These are phyloP conservation scores for Sarocladiaceae sp. DNA, from an alignment of 2,329 filamentous ascomycete species.

Conservation along the genomic window DNA sequence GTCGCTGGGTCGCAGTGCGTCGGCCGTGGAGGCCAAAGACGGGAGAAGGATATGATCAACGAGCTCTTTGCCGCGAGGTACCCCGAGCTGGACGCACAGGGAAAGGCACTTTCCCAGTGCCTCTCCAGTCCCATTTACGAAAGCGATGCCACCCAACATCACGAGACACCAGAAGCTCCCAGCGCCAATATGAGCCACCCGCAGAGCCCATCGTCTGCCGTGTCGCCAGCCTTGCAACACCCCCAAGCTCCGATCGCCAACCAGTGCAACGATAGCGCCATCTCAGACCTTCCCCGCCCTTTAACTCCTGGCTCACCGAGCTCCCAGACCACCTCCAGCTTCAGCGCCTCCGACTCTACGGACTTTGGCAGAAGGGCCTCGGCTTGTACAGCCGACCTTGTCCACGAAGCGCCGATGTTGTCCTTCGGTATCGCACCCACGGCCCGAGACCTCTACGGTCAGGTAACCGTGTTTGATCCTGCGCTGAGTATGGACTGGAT, in stretches of 20 bases:
- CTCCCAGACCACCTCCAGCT: constrained; percentile 17
- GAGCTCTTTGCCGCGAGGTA: constrained; percentile 42
- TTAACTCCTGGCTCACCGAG: constrained; percentile 23
- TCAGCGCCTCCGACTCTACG: constrained; percentile 15
- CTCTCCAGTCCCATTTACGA: constrained; percentile 9
- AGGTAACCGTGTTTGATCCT: constrained; percentile 14
- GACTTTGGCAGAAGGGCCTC: constrained; percentile 22
- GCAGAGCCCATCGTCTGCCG: constrained; percentile 14
- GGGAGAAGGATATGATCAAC: constrained; percentile 40
- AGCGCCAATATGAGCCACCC: background rate
- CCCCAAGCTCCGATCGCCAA: constrained; percentile 17
- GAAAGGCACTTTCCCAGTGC: constrained; percentile 19
- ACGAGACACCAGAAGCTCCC: background rate
- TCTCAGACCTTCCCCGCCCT: constrained; percentile 20
- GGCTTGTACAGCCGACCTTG: constrained; percentile 37
- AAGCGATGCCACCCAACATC: background rate
- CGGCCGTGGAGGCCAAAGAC: constrained; percentile 29
- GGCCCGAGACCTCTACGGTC: constrained; percentile 12
- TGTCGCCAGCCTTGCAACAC: constrained; percentile 19
- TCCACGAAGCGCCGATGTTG: constrained; percentile 39
- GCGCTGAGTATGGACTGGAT: constrained; percentile 1
- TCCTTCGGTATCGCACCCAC: constrained; percentile 23
- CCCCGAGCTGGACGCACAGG: constrained; percentile 28
- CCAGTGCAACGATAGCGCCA: constrained; percentile 15
- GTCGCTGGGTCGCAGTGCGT: constrained; percentile 39